Conservation (phyloP, 1,284 basidiomycete species). For the Cystobasidium sp. region DNA sequence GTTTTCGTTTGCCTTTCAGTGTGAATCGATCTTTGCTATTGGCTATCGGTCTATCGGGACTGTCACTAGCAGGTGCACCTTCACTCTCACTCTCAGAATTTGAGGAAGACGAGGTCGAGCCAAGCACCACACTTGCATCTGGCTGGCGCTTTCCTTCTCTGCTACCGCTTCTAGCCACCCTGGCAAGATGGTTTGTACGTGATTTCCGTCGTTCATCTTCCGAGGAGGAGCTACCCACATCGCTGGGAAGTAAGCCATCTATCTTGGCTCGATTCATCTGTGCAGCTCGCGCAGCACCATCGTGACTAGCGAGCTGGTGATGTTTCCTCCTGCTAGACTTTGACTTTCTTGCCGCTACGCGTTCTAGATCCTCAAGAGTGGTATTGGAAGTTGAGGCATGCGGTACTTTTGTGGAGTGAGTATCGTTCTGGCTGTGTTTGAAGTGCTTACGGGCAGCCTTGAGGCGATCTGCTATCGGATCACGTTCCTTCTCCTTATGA, state of each 20-base stretch:
- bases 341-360: neutral
- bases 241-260: constrained; percentile 23
- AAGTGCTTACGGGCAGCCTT: constrained; percentile 14
- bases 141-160: neutral
- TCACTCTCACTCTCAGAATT: neutral
- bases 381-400: constrained; percentile 7
- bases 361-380: constrained; percentile 9
- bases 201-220: neutral
- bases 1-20: constrained; percentile 47
- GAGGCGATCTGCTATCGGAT: constrained; percentile 17
- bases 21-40: constrained; percentile 22
- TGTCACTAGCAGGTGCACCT: constrained; percentile 11
- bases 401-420: neutral
- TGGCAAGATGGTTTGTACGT: neutral
- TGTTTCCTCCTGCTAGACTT: neutral
- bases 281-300: constrained; percentile 6
- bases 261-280: constrained; percentile 5
- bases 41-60: constrained; percentile 28
- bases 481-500: constrained; percentile 18
- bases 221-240: constrained; percentile 24
- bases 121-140: neutral
- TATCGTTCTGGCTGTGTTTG: neutral
- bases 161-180: too few relatives aligned
- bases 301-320: neutral
- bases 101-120: neutral